Base-by-base conservation (phyloP, 2,329 filamentous ascomycete species). In the Aspergillus floridensis region DNA sequence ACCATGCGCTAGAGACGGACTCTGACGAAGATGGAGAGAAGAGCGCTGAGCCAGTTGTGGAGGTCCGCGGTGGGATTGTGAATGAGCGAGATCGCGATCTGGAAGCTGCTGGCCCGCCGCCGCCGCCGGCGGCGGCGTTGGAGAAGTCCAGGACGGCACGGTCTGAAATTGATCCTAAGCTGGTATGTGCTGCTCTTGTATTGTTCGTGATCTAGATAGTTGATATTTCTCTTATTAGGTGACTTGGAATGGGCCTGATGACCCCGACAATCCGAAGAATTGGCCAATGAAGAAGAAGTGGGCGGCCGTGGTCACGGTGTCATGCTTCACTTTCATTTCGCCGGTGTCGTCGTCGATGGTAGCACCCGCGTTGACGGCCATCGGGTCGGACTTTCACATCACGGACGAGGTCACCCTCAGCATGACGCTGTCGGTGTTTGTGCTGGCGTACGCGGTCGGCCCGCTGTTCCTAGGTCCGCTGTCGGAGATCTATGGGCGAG, bases 271-370 rank as follows among this genome's bases (percentile, higher is more conserved):
- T 53, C 78, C 79, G 1, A 76, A 77, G 58, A 86, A 86, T 71
- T 89, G 86, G 85, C 60, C 77, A 0, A 74, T 73, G 31, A 74
- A 71, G 32, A 82, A 79, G 68, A 88, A 87, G 71, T 88, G 85
- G 86, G 73, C 74, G 1, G 80, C 81, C 21, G 81, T 83, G 2
- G 74, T 84, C 44, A 77, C 85, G 56, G 76, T 87, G 31, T 81
- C 85, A 0, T 74, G 77, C 53, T 86, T 86, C 68, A 86, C 84
- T 2, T 80, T 88, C 63, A 83, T 88, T 60, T 86, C 85, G 2
- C 86, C 87, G 0, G 84, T 89, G 26, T 84, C 86, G 2, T 86
- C 84, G 4, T 84, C 83, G 38, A 88, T 88, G 81, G 70, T 84
- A 2, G 79, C 82, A 0, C 83, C 83, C 0, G 81, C 79, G 0